phyloP scores from a whole-genome alignment of 2,329 filamentous ascomycete species.

The Colletotrichum horii region DNA sequence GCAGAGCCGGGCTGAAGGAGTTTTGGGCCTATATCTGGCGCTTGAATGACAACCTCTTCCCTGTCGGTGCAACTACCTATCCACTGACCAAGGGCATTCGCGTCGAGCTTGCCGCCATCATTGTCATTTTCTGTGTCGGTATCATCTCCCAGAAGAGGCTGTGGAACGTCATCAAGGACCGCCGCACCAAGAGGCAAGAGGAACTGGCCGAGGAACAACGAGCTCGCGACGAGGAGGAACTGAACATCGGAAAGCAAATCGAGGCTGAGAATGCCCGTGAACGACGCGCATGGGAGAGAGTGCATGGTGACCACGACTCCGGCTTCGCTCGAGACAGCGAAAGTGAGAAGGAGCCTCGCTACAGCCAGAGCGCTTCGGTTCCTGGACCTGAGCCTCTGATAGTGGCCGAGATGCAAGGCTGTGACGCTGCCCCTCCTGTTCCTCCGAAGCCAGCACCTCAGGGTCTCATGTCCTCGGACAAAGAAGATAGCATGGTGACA shows the following conservation, averaged over 20 bases:
- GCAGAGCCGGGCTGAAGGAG: conserved; percentile 87
- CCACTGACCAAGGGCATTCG: conserved; percentile 86
- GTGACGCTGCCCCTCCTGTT: conserved; percentile 27
- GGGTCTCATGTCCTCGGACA: conserved; percentile 46
- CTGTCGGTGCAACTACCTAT: conserved; percentile 76
- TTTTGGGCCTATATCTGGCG: conserved; percentile 95
- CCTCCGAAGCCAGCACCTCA: conserved; percentile 34
- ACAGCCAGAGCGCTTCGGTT: conserved; percentile 24
- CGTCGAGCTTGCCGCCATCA: conserved; percentile 80
- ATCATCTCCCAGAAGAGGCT: conserved; percentile 85
- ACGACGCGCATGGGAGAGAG: conserved; percentile 75
- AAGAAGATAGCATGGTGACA: conserved; percentile 52
- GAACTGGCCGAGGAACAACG: conserved; percentile 55
- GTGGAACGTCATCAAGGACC: conserved; percentile 79
- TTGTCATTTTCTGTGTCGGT: conserved; percentile 77
- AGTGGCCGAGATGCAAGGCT: conserved; percentile 50
- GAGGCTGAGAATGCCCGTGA: conserved; percentile 68
- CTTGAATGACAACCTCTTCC: conserved; percentile 82
- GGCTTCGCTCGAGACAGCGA: conserved; percentile 51
- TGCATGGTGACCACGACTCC: conserved; percentile 69
- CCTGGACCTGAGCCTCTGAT: conserved; percentile 29
- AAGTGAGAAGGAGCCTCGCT: conserved; percentile 46
- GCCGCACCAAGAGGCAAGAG: conserved; percentile 57
- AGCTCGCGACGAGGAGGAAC: conserved; percentile 69
- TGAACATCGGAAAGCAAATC: conserved; percentile 70